These are phyloP conservation scores for Mycena metata DNA, from an alignment of 768 basidiomycete genomes.

Conservation along the genomic window DNA sequence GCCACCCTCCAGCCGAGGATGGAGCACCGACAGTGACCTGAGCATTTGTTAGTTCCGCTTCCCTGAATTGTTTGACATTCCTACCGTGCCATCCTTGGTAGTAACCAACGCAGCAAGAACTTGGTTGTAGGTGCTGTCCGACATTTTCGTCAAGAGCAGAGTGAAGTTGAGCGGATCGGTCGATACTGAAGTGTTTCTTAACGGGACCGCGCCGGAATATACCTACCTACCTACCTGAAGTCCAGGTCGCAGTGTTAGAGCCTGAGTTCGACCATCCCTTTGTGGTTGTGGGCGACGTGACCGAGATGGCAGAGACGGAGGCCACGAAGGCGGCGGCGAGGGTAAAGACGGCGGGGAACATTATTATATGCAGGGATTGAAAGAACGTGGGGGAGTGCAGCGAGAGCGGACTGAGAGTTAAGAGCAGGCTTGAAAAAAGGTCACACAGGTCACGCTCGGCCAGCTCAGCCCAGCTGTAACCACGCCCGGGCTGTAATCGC, in stretches of 20 bases:
- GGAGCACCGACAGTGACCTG: slow-evolving; percentile 63
- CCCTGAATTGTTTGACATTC: neutral
- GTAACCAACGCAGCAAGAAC: slow-evolving; percentile 70
- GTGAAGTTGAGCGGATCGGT: slow-evolving; percentile 82
- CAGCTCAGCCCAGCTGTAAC: too few species aligned
- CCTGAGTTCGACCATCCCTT: slow-evolving; percentile 72
- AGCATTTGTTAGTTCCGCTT: neutral
- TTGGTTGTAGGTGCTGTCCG: slow-evolving; percentile 50
- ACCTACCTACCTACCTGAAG: too few species aligned
- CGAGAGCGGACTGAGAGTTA: slow-evolving; percentile 30
- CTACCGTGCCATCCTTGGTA: slow-evolving; percentile 53
- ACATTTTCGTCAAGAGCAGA: slow-evolving; percentile 61
- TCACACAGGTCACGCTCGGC: too few species aligned
- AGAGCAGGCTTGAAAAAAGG: too few species aligned
- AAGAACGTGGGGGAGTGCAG: slow-evolving; percentile 28
- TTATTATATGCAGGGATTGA: slow-evolving; percentile 41
- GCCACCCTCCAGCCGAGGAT: slow-evolving; percentile 68
- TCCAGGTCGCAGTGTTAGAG: slow-evolving; percentile 71
- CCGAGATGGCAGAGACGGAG: slow-evolving; percentile 72
- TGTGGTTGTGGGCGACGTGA: slow-evolving; percentile 63
- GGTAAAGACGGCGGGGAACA: slow-evolving; percentile 56
- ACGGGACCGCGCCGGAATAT: too few species aligned
- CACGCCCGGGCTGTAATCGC: too few species aligned
- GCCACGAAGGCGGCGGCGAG: slow-evolving; percentile 67
- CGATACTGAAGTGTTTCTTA: too few species aligned